A percentile compares a stretch with the other conserved stretches of the same genome.
Conservation (phyloP, 1,284 basidiomycete genomes). For the Malassezia cuniculi region DNA sequence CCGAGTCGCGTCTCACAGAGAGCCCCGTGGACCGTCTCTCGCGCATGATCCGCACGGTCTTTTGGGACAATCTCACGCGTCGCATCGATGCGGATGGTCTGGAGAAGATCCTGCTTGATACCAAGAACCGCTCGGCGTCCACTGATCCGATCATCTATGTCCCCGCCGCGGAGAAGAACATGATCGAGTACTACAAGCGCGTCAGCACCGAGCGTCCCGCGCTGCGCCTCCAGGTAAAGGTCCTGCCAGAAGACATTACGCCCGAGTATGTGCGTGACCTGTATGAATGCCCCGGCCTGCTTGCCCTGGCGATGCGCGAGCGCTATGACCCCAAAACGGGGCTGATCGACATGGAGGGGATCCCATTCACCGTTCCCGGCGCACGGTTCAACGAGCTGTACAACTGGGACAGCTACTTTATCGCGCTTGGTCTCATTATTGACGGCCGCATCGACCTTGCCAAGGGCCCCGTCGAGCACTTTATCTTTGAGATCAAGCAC, state of each 20-base stretch:
- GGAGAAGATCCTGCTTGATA: conserved; percentile 89
- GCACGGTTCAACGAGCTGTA: conserved; percentile 89
- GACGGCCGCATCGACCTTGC: conserved; percentile 88
- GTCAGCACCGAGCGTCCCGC: conserved; percentile 51
- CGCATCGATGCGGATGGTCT: conserved; percentile 93
- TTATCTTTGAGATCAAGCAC: conserved; percentile 96
- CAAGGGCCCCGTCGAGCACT: conserved; percentile 93
- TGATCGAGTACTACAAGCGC: conserved; percentile 75
- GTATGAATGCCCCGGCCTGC: conserved; percentile 81
- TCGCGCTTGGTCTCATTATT: conserved; percentile 79
- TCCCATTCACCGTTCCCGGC: conserved; percentile 87
- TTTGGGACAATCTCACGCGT: conserved; percentile 93
- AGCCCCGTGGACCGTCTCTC: conserved; percentile 93
- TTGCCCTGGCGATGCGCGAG: conserved; percentile 82
- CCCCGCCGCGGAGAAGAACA: conserved; percentile 76
- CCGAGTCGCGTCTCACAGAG: conserved; percentile 86
- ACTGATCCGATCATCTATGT: conserved; percentile 72
- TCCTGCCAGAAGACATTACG: conserved; percentile 77
- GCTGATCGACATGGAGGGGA: conserved; percentile 65
- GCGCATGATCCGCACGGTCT: conserved; percentile 94
- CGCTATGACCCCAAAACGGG: conserved; percentile 53
- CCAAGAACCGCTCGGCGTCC: conserved; percentile 55
- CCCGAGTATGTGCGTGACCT: conserved; percentile 79
- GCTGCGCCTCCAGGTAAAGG: conserved; percentile 76
- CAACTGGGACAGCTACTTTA: conserved; percentile 61